phyloP scores from a whole-genome alignment of 495 filamentous ascomycete genomes.

The Neurospora sp. region DNA sequence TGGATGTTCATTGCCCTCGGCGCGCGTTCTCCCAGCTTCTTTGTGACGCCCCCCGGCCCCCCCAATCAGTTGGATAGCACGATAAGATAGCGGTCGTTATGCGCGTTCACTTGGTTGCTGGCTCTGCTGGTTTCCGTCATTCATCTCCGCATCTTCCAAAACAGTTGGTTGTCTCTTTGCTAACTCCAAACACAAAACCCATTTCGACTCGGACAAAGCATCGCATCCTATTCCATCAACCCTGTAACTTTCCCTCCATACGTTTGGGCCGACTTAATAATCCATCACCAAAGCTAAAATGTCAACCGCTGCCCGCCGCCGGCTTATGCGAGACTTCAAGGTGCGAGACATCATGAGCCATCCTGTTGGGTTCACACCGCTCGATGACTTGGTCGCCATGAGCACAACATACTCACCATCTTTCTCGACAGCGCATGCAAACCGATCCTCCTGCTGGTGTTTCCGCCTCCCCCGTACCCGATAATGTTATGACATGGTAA shows the following conservation, averaged over 20 bases:
- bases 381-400: not conserved
- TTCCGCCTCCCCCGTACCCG: slow-evolving; percentile 89
- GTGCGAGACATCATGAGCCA: slow-evolving; percentile 38
- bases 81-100: slow-evolving; percentile 1
- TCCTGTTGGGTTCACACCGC: slow-evolving; percentile 1
- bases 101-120: not conserved
- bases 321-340: slow-evolving; percentile 98
- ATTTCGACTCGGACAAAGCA: not conserved
- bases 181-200: not conserved
- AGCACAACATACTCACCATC: slow-evolving; percentile 10
- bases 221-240: not conserved
- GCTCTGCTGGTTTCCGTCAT: not conserved
- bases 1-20: not conserved
- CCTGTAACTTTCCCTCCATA: not conserved
- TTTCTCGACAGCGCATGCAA: slow-evolving; percentile 76
- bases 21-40: not conserved
- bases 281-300: slow-evolving; percentile 36
- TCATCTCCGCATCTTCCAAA: not conserved
- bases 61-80: not conserved
- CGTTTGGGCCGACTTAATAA: not conserved
- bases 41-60: not conserved
- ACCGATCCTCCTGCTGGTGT: slow-evolving; percentile 96
- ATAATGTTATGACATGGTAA: slow-evolving; percentile 99
- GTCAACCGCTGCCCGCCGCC: slow-evolving; percentile 89
- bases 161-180: not conserved